Percentiles rank a stretch among this genome's conserved stretches.
Evolutionary conservation across 768 basidiomycete genomes (phyloP).

Genomic region (Tylopilus sp.): DNA sequence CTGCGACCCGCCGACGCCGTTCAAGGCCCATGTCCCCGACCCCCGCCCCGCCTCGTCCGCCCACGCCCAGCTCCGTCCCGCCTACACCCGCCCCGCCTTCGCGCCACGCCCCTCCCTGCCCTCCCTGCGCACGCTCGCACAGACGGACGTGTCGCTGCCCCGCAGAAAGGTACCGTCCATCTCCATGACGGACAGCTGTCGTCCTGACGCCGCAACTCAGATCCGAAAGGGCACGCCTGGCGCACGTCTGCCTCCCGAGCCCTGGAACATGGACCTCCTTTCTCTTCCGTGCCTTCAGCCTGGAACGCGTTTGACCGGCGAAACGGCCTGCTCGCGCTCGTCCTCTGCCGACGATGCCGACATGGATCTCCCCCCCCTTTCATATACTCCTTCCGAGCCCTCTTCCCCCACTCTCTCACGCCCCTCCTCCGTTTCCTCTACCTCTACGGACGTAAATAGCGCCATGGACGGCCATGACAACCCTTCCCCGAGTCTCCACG

Average conservation of each 20-base stretch:
- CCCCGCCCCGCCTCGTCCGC: slow-evolving; percentile 34
- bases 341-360: slow-evolving; percentile 24
- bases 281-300: too few species aligned
- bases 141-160: slow-evolving; percentile 33
- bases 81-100: slow-evolving; percentile 42
- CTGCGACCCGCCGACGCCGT: not conserved
- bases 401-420: slow-evolving; percentile 40
- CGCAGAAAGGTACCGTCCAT: slow-evolving; percentile 33
- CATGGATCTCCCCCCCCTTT: slow-evolving; percentile 33
- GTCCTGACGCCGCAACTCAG: slow-evolving; percentile 16
- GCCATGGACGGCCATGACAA: slow-evolving; percentile 13
- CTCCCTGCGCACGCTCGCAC: slow-evolving; percentile 38
- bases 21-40: slow-evolving; percentile 8
- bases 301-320: slow-evolving; percentile 16
- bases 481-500: not conserved
- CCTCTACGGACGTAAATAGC: slow-evolving; percentile 17
- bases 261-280: slow-evolving; percentile 37
- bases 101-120: slow-evolving; percentile 40
- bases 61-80: slow-evolving; percentile 36
- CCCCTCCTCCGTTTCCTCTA: slow-evolving; percentile 38
- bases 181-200: not conserved
- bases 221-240: slow-evolving; percentile 41
- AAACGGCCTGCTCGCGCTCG: slow-evolving; percentile 22
- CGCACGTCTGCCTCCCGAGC: slow-evolving; percentile 41
- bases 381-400: slow-evolving; percentile 31